Percentiles rank a stretch among this genome's conserved stretches.
These are phyloP conservation scores for Trichoderma harzianum DNA, from an alignment of 2,329 filamentous ascomycete species.

Conservation along the genomic window DNA sequence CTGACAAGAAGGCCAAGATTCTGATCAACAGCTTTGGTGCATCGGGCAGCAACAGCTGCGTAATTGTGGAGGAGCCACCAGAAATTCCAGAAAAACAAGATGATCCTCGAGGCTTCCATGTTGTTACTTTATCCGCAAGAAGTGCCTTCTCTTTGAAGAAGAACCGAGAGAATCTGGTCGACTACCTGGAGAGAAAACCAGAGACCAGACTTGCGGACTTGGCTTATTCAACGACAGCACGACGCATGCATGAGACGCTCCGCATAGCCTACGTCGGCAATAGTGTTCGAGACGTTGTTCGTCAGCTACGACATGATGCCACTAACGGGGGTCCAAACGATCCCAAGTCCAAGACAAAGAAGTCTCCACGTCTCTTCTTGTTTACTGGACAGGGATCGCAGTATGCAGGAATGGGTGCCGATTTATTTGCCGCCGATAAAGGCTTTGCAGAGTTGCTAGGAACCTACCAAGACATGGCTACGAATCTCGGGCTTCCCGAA, in stretches of 20 bases:
- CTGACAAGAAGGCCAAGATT: neutral
- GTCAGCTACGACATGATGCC: neutral
- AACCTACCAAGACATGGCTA: neutral
- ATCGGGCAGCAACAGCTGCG: neutral
- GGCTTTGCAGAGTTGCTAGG: neutral
- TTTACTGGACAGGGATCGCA: neutral
- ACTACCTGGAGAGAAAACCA: neutral
- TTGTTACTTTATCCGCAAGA: neutral
- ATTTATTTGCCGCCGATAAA: neutral
- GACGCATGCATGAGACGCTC: neutral
- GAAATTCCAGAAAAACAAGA: neutral
- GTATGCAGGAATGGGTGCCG: neutral
- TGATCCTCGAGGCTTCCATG: neutral
- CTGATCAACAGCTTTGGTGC: neutral
- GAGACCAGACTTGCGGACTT: neutral
- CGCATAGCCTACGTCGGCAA: neutral
- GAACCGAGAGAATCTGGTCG: neutral
- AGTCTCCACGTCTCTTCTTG: neutral
- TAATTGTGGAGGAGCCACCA: neutral
- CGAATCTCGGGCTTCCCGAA: neutral
- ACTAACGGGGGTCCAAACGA: neutral
- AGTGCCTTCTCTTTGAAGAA: neutral
- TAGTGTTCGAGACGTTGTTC: neutral
- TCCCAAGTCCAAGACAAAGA: neutral
- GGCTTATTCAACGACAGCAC: neutral